Conservation (phyloP, 495 filamentous ascomycete genomes). For the Saxophila tyrrhenica region DNA sequence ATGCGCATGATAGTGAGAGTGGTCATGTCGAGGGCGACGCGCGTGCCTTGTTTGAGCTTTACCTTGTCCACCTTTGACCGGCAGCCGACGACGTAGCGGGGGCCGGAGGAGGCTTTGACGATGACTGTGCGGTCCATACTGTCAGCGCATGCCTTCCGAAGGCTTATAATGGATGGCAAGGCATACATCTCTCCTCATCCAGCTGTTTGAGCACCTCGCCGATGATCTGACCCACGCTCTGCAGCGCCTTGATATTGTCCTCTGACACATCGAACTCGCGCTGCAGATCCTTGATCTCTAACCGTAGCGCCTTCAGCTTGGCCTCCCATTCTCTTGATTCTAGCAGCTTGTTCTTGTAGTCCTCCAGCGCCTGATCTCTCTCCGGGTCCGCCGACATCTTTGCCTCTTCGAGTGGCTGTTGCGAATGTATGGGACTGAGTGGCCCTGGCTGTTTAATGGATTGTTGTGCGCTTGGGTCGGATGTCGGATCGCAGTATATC, state of each 20-base stretch:
- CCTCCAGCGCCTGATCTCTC: slow-evolving; percentile 69
- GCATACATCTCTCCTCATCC: slow-evolving; percentile 94
- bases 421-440: not conserved
- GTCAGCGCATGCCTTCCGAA: not conserved
- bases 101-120: slow-evolving; percentile 89
- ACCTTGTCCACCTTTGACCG: slow-evolving; percentile 93
- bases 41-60: slow-evolving; percentile 95
- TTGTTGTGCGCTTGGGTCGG: too few species aligned
- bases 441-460: too few species aligned
- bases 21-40: slow-evolving; percentile 98
- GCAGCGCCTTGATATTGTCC: slow-evolving; percentile 98
- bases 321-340: slow-evolving; percentile 98
- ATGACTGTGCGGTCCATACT: slow-evolving; percentile 37
- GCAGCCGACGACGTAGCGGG: slow-evolving; percentile 96
- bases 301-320: slow-evolving; percentile 79
- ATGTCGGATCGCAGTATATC: too few species aligned
- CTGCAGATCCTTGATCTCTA: slow-evolving; percentile 90
- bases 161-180: not conserved
- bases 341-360: slow-evolving; percentile 84
- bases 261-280: slow-evolving; percentile 94
- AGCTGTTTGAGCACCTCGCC: slow-evolving; percentile 98
- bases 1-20: slow-evolving; percentile 99
- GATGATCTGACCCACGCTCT: slow-evolving; percentile 99
- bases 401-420: not conserved
- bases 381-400: slow-evolving; percentile 38